Base-by-base conservation (phyloP, 495 filamentous ascomycete species). In the Penicillium dipodomyicola region DNA sequence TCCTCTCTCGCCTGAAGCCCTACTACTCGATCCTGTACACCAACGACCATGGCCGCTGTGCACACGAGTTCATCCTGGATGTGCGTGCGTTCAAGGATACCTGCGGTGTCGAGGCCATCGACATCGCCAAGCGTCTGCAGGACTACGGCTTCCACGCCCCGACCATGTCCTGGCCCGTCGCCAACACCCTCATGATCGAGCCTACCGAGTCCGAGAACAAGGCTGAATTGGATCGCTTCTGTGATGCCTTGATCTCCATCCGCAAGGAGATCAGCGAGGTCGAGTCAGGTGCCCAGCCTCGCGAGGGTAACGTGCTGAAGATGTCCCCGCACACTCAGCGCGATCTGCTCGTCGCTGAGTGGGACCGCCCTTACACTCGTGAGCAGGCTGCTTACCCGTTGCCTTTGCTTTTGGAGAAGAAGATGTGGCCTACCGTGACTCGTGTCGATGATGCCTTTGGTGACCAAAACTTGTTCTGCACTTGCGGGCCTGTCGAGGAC, bases 111-210 rank as follows among this genome's bases (percentile, higher is more conserved):
- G 93, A 97, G 76, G 94, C 92, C 41, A 96, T 97, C 66, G 94
- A 98, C 64, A 88, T 98, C 55, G 94, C 94, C 63, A 98, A 98
- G 80, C 91, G 94, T 56, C 85, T 98, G 9, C 93, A 97, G 73
- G 94, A 98, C 68, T 98, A 96, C 69, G 94, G 94, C 41, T 98
- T 98, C 83, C 94, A 98, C 70, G 91, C 95, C 4, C 94, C 94
- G 3, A 98, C 94, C 44, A 97, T 98, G 94, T 91, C 86, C 67
- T 98, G 92, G 92, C 94, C 94, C 6, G 93, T 98, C 3, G 80
- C 91, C 44, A 94, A 94, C 72, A 98, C 94, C 2, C 84, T 98
- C 19, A 98, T 98, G 94, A 96, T 98, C 62, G 94, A 98, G 78
- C 94, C 94, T 32, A 98, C 94, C 0, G 94, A 98, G 76, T 91